These are phyloP conservation scores for Alternaria gaisen DNA, from an alignment of 2,329 filamentous ascomycete genomes.

Conservation along the genomic window DNA sequence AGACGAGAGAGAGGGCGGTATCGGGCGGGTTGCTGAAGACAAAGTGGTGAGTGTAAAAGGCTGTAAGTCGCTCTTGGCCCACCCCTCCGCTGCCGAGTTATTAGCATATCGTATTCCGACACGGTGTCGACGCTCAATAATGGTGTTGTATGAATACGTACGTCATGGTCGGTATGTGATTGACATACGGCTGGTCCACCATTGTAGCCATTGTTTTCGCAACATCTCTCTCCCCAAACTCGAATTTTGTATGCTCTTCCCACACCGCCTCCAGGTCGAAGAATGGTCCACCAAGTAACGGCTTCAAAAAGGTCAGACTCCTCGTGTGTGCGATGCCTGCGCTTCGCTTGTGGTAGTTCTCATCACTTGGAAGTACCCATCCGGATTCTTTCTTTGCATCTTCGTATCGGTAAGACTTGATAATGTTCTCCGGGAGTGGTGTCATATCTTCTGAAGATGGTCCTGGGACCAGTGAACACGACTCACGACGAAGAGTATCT, in stretches of 20 bases:
- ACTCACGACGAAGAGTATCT: conserved; percentile 30
- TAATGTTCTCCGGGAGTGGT: conserved; percentile 17
- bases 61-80: conserved; percentile 68
- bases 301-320: conserved; percentile 71
- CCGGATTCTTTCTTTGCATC: conserved; percentile 32
- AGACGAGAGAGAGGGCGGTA: conserved; percentile 72
- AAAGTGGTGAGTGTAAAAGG: conserved; percentile 78
- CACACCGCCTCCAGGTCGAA: conserved; percentile 81
- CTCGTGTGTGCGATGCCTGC: conserved; percentile 73
- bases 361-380: conserved; percentile 43
- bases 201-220: conserved; percentile 82
- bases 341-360: conserved; percentile 56
- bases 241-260: conserved; percentile 78
- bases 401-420: conserved; percentile 39
- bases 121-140: accelerated
- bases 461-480: conserved; percentile 30
- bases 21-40: conserved; percentile 77
- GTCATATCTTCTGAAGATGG: background rate
- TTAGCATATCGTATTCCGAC: background rate
- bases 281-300: conserved; percentile 67
- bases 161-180: conserved; percentile 74
- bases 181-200: conserved; percentile 81
- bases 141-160: conserved; percentile 7
- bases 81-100: conserved; percentile 64
- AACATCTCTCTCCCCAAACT: conserved; percentile 74